phyloP scores from a whole-genome alignment of 2,329 filamentous ascomycete genomes.

The Fusarium algeriense region DNA sequence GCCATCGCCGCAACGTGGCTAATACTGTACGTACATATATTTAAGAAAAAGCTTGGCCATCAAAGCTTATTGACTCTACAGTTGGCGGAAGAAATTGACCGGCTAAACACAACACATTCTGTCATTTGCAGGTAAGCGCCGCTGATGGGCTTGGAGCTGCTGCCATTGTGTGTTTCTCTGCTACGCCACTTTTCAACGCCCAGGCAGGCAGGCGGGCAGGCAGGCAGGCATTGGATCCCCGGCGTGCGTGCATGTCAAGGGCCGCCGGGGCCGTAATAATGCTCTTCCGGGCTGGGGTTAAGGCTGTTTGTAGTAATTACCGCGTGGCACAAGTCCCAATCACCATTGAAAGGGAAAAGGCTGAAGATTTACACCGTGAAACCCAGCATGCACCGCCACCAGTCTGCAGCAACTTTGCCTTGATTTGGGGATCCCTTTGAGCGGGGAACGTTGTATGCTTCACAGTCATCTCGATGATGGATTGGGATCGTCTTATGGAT shows the following conservation, averaged over 20 bases:
- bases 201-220: background rate
- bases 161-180: background rate
- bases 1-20: slow-evolving; percentile 12
- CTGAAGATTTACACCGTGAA: slow-evolving; percentile 2
- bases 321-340: background rate
- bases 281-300: slow-evolving; percentile 8
- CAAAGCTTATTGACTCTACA: background rate
- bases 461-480: background rate
- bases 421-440: background rate
- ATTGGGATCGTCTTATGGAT: slow-evolving; percentile 10
- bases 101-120: background rate
- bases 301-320: slow-evolving; percentile 8
- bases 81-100: background rate
- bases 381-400: slow-evolving; percentile 18
- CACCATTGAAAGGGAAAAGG: background rate
- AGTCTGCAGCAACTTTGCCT: background rate
- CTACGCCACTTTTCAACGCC: slow-evolving; percentile 16
- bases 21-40: background rate
- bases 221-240: no score
- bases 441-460: background rate
- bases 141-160: background rate
- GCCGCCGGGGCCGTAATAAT: slow-evolving; percentile 14
- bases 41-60: background rate
- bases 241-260: background rate
- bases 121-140: background rate